Evolutionary conservation across 2,329 filamentous ascomycete species (phyloP), one percentile per base, ranked within the genome.

Genomic region (Pseudocercospora pini-densiflorae): DNA sequence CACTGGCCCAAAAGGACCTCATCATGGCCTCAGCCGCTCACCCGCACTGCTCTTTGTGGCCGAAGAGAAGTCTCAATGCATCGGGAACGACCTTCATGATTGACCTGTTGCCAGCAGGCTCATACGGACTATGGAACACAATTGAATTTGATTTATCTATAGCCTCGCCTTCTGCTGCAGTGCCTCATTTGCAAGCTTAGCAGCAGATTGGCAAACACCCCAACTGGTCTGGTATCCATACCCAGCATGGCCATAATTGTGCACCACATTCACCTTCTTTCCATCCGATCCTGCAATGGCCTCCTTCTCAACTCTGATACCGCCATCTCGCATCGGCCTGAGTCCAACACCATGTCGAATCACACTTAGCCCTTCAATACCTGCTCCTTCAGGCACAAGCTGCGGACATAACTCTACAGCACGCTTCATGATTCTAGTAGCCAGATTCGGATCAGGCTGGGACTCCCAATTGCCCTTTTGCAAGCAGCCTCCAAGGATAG

Each of bases 401-500:
- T 84, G 81, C 0, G 92, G 92, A 74, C 88, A 87, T 31, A 88
- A 78, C 33, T 87, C 85, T 5, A 92, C 83, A 23, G 86, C 85
- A n/a, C 93, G 86, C 79, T 89, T 89, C 92, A 97, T 95, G 77
- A 97, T 97, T 12, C 93, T 86, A 62, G 86, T 80, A 0, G 93
- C 92, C n/a, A 93, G 84, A 75, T 92, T 92, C 0, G 90, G 89
- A 73, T 97, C 93, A 0, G 90, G 89, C 70, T 90, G 86, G 43
- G 88, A 86, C 71, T 95, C 91, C 92, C 92, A 97, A 74, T 89
- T 90, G 29, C 89, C 86, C 73, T 90, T 87, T 77, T 93, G 89
- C 74, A 96, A 92, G 55, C 90, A 94, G 2, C 94, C 94, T n/a
- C 93, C 94, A 2, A 97, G 82, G 49, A 97, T 85, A 0, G 92